Base-by-base conservation (phyloP, 768 basidiomycete species). In the Imleria badia region DNA sequence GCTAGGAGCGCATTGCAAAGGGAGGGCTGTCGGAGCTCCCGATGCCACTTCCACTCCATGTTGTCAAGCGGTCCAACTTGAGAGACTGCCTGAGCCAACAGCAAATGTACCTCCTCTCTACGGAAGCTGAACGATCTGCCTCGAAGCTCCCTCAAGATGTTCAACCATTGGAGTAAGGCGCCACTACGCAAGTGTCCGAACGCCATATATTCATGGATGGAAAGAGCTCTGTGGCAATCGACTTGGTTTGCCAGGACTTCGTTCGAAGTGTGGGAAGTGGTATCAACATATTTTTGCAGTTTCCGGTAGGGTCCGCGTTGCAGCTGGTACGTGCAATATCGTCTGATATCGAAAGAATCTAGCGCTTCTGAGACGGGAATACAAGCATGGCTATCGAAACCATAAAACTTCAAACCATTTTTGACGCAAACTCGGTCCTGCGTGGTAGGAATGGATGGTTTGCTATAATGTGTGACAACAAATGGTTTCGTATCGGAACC, bases 121-220 rank as follows among this genome's bases (percentile, higher is more conserved):
- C 69, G 63, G 51, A 83, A 76, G 5, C 67, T 72, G 48, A 83
- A 57, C 2, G 60, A 58, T 20, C 70, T 65, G 6, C 70, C 67
- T 2, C 69, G 67, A n/a, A 83, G 60, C 54, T 78, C 78, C 34
- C 76, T 72, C 13, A 71, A 55, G 34, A 82, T 76, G 55, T 81
- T 82, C 35, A 74, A 60, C 81, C 80, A 81, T 42, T 82, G 81
- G 0, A 83, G 59, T 8, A 52, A 62, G 0, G 66, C 54, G 1
- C 81, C 80, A 34, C 74, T 68, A 7, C 81, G 76, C 38, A 82
- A 56, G 44, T 69, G 65, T 14, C 72, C 75, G 48, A 79, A 83
- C 0, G 75, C 69, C 12, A 74, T 65, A 23, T 68, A 76, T 48
- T 82, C 80, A 22, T 81, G 78, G 4, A 78, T 54, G 14, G 55